Percentiles rank a stretch among this genome's conserved stretches.
These are phyloP conservation scores for Gossypium stocksii DNA, from an alignment of 345 rosid species.

Conservation along the genomic window DNA sequence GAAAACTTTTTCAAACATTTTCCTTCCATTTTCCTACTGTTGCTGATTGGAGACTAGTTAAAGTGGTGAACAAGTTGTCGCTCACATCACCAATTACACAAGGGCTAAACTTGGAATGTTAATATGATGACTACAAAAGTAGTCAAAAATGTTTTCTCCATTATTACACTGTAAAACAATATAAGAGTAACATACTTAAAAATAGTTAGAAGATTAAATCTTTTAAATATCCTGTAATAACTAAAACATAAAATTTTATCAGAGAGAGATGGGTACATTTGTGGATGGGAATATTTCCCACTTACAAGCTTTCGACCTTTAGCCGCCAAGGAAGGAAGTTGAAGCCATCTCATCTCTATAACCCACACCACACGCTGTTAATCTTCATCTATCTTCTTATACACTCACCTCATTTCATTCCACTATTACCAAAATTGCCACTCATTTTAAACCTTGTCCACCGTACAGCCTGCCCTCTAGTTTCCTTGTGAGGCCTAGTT, in stretches of 20 bases:
- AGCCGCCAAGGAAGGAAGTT: slow-evolving; percentile 24
- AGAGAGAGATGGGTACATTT: background rate
- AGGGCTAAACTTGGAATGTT: background rate
- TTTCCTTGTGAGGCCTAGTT: background rate
- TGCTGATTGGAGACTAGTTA: background rate
- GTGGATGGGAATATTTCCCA: slow-evolving; percentile 35
- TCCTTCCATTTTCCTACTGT: background rate
- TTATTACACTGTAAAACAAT: background rate
- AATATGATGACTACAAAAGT: background rate
- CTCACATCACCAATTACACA: background rate
- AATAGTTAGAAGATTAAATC: no score
- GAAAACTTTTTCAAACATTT: no score
- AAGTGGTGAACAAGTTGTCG: background rate
- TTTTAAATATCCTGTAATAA: no score
- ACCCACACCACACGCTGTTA: slow-evolving; percentile 21
- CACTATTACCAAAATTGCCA: slow-evolving; percentile 26
- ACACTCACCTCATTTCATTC: background rate
- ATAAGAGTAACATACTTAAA: no score
- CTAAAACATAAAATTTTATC: no score
- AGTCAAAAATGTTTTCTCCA: background rate
- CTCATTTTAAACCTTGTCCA: background rate
- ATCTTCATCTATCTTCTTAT: slow-evolving; percentile 4
- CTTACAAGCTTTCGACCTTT: slow-evolving; percentile 17
- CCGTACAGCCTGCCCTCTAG: background rate
- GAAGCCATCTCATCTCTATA: slow-evolving; percentile 5